phyloP scores from a whole-genome alignment of 2,329 filamentous ascomycete genomes.

The Aspergillus niger region DNA sequence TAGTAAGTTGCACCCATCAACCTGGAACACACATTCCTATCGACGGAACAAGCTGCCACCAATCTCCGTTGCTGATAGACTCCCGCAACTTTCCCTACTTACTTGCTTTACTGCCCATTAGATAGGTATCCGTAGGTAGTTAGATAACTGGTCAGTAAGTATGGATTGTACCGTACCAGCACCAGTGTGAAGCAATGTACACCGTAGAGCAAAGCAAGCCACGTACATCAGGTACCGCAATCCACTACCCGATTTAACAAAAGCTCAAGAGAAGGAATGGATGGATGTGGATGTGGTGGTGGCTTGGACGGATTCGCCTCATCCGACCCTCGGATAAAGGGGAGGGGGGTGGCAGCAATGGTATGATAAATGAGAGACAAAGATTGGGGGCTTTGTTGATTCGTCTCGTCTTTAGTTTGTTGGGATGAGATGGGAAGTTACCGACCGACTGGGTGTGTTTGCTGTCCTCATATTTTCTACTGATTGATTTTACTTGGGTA shows the following conservation, averaged over 20 bases:
- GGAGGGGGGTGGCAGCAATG: neutral
- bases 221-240: neutral
- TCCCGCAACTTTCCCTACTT: too few species aligned
- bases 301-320: neutral
- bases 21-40: neutral
- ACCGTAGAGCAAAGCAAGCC: neutral
- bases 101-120: too few species aligned
- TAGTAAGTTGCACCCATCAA: too few species aligned
- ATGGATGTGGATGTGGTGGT: neutral
- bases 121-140: neutral
- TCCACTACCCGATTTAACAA: neutral
- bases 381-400: neutral
- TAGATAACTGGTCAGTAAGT: too few species aligned
- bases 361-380: neutral
- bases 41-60: conserved; percentile 7
- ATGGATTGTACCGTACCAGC: too few species aligned
- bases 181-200: too few species aligned
- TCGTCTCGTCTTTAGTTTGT: too few species aligned
- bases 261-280: neutral
- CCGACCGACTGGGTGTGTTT: neutral
- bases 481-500: too few species aligned
- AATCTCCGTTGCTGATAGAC: neutral
- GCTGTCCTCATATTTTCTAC: too few species aligned
- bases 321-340: neutral
- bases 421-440: neutral